Conservation (phyloP, 2,329 filamentous ascomycete genomes). For the Penicillium corylophilum region DNA sequence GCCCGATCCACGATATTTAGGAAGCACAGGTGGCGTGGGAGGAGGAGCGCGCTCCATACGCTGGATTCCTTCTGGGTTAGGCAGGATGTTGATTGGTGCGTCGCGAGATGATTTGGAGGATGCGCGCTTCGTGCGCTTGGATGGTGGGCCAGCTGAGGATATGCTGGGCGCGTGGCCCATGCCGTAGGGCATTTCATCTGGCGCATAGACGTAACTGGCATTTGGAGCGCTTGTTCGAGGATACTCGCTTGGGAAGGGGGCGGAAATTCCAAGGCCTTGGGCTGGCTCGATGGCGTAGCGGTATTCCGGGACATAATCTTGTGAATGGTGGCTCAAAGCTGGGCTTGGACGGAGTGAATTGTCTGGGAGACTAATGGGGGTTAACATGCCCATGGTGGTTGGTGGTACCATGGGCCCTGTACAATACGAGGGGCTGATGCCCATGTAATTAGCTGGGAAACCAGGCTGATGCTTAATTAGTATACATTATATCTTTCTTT, state of each 20-base stretch:
- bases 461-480: constrained; percentile 7
- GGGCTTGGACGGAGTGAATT: constrained; percentile 37
- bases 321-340: constrained; percentile 37
- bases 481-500: background rate
- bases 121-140: constrained; percentile 26
- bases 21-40: background rate
- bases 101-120: constrained; percentile 25
- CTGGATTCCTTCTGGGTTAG: constrained; percentile 41
- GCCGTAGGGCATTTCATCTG: constrained; percentile 21
- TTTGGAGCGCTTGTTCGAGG: constrained; percentile 25
- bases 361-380: constrained; percentile 42
- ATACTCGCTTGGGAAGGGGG: constrained; percentile 32
- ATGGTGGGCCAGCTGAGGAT: constrained; percentile 25
- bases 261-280: constrained; percentile 41
- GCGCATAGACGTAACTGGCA: constrained; percentile 27
- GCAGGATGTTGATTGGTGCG: constrained; percentile 38
- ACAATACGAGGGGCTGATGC: constrained; percentile 33
- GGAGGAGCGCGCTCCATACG: constrained; percentile 31
- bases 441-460: constrained; percentile 24
- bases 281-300: constrained; percentile 34
- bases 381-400: constrained; percentile 34
- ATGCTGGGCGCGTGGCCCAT: constrained; percentile 18
- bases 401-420: constrained; percentile 30
- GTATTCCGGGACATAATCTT: constrained; percentile 30
- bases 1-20: constrained; percentile 26